Evolutionary conservation across 2,329 filamentous ascomycete genomes (phyloP), one percentile per base, ranked within the genome.

Genomic region (Claviceps purpurea): DNA sequence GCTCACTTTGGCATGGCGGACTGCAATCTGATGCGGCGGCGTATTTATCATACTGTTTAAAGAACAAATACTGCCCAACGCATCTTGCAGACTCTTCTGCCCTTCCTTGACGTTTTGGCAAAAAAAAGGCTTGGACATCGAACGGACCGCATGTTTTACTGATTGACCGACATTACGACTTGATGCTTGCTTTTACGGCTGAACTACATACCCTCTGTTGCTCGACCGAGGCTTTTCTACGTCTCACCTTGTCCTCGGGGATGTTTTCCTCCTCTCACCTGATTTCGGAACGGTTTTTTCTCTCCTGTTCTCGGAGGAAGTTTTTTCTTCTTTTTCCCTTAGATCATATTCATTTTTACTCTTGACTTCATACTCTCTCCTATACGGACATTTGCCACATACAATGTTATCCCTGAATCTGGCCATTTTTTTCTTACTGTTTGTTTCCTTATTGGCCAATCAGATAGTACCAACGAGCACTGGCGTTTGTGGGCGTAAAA

Each of bases 1-100:
- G 57, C 57, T 59, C 47, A 49, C n/a, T 40, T 34, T 55, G 56
- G 59, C 58, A 62, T 61, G 59, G 57, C 60, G 59, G 58, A 60
- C 57, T 60, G 59, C 60, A 57, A 58, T 54, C 51, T 56, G 56
- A 59, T 59, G 55, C 52, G 54, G 40, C 38, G 53, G 41, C 52
- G 50, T 47, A 20, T 42, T 42, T 8, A 50, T 44, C 37, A 11
- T 6, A 13, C 20, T 14, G 2, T n/a, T 11, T 11, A 34, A 44
- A 44, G 22, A 18, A 55, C 40, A 20, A 40, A 34, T 14, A 46
- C 18, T 40, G 43, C 53, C 50, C 53, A 52, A 43, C 54, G 44
- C 56, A 61, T 60, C 58, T 58, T 60, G 56, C 60, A 62, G 60
- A 54, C 53, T 55, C 52, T 52, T 55, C 50, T 56, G 47, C 53